These are phyloP conservation scores for Strobilomyces echinocephalus DNA, from an alignment of 768 basidiomycete genomes.

Conservation along the genomic window DNA sequence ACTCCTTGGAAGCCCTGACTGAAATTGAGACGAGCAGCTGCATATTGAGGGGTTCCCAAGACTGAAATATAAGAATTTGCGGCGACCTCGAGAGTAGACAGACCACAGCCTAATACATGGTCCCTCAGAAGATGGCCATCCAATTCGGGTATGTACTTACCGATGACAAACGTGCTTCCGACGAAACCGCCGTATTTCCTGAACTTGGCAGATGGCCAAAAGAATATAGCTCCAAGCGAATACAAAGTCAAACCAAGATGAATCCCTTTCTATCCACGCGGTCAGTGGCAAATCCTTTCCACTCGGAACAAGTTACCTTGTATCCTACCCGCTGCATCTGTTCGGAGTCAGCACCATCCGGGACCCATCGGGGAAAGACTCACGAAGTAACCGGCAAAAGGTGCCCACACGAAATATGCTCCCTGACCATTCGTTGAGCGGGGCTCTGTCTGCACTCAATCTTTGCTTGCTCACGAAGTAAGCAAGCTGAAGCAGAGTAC, in stretches of 20 bases:
- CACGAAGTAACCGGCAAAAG: slow-evolving; percentile 54
- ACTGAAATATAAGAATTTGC: slow-evolving; percentile 80
- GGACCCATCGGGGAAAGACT: slow-evolving; percentile 22
- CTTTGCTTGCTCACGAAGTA: slow-evolving; percentile 49
- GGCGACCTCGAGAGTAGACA: slow-evolving; percentile 63
- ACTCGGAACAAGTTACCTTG: slow-evolving; percentile 39
- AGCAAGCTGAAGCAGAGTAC: slow-evolving; percentile 69
- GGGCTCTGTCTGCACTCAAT: background rate
- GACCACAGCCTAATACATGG: slow-evolving; percentile 48
- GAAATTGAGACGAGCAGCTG: slow-evolving; percentile 72
- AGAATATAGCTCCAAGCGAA: slow-evolving; percentile 66
- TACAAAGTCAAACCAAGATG: slow-evolving; percentile 57
- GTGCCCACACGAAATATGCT: slow-evolving; percentile 58
- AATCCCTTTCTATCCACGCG: slow-evolving; percentile 45
- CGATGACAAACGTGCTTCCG: slow-evolving; percentile 66
- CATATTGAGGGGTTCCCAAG: slow-evolving; percentile 61
- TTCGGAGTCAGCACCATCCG: background rate
- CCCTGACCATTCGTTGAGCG: slow-evolving; percentile 32
- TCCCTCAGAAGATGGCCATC: background rate
- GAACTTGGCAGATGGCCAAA: slow-evolving; percentile 73
- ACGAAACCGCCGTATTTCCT: slow-evolving; percentile 69
- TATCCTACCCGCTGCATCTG: slow-evolving; percentile 64
- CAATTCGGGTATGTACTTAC: slow-evolving; percentile 26
- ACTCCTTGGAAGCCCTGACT: slow-evolving; percentile 78
- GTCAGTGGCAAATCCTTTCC: background rate